These are phyloP conservation scores for Coniochaeta pulveracea DNA, from an alignment of 2,329 filamentous ascomycete genomes.

Conservation along the genomic window DNA sequence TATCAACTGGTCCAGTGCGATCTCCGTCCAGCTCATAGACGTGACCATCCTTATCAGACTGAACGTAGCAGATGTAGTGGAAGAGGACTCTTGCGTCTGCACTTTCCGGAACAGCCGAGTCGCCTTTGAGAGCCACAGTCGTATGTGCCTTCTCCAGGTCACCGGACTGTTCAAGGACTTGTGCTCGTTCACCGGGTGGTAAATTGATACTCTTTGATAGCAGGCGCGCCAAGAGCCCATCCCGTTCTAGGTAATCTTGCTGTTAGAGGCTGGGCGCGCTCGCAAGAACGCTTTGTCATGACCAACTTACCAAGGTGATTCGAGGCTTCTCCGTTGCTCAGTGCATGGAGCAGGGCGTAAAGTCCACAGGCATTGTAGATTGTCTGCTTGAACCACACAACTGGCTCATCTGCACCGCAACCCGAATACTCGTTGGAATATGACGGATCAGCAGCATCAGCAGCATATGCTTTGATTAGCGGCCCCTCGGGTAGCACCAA, in stretches of 20 bases:
- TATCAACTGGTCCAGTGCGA: slow-evolving; percentile 52
- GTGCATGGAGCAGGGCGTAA: slow-evolving; percentile 54
- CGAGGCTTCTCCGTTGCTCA: slow-evolving; percentile 46
- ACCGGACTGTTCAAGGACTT: slow-evolving; percentile 52
- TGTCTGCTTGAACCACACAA: slow-evolving; percentile 64
- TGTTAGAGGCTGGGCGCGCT: too few relatives aligned
- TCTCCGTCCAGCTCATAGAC: slow-evolving; percentile 62
- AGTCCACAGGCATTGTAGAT: slow-evolving; percentile 63
- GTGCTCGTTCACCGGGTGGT: slow-evolving; percentile 41
- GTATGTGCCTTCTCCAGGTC: slow-evolving; percentile 54
- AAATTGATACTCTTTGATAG: slow-evolving; percentile 50
- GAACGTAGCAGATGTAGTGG: slow-evolving; percentile 65
- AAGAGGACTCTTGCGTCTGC: slow-evolving; percentile 54
- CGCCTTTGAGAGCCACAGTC: slow-evolving; percentile 47
- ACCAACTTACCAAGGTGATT: slow-evolving; percentile 24
- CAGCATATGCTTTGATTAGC: slow-evolving; percentile 42
- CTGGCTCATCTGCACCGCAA: slow-evolving; percentile 41
- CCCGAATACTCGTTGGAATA: slow-evolving; percentile 8
- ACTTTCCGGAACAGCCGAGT: slow-evolving; percentile 45
- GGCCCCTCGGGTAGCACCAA: slow-evolving; percentile 52
- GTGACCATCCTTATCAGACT: slow-evolving; percentile 33
- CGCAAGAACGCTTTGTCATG: neutral
- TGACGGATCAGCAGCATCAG: slow-evolving; percentile 18
- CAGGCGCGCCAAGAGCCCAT: slow-evolving; percentile 27
- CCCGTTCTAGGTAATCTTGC: slow-evolving; percentile 3